phyloP scores from a whole-genome alignment of 768 basidiomycete species.

The Gymnopilus junonius region DNA sequence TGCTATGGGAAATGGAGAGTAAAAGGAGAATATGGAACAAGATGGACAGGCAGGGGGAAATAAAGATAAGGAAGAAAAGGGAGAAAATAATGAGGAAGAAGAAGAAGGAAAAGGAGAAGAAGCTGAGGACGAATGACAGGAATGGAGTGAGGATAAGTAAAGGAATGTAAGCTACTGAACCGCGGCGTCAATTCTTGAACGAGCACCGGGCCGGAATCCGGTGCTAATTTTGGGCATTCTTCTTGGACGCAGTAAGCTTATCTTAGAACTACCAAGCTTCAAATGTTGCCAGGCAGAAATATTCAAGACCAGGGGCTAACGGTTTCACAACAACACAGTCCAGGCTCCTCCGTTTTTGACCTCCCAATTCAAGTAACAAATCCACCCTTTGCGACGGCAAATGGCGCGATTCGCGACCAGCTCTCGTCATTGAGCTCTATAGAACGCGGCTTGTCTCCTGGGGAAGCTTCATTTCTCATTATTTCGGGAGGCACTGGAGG shows the following conservation, averaged over 20 bases:
- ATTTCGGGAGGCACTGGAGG: conserved; percentile 96
- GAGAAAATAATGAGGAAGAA: too few species aligned
- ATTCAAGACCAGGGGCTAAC: conserved; percentile 13
- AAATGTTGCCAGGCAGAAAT: conserved; percentile 9
- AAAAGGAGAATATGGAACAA: too few species aligned
- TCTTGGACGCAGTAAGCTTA: background rate
- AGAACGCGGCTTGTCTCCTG: conserved; percentile 12
- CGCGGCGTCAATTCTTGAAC: too few species aligned
- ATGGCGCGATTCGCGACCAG: conserved; percentile 11
- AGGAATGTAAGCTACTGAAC: too few species aligned
- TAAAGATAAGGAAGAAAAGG: too few species aligned
- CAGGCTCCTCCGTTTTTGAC: conserved; percentile 78
- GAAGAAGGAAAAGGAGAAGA: too few species aligned
- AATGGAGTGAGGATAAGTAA: too few species aligned
- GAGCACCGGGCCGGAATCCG: background rate
- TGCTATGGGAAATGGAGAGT: too few species aligned
- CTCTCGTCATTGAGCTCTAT: background rate
- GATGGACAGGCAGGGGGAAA: too few species aligned
- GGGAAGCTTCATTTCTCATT: conserved; percentile 60
- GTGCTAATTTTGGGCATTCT: background rate
- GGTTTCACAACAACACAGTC: conserved; percentile 48
- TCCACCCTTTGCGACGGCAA: conserved; percentile 7
- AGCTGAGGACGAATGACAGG: too few species aligned
- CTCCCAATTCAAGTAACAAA: conserved; percentile 54
- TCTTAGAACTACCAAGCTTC: conserved; percentile 1